Percentiles rank a stretch among this genome's conserved stretches.
Evolutionary conservation across 2,329 filamentous ascomycete species (phyloP).

Genomic region (Neopestalotiopsis rosae): DNA sequence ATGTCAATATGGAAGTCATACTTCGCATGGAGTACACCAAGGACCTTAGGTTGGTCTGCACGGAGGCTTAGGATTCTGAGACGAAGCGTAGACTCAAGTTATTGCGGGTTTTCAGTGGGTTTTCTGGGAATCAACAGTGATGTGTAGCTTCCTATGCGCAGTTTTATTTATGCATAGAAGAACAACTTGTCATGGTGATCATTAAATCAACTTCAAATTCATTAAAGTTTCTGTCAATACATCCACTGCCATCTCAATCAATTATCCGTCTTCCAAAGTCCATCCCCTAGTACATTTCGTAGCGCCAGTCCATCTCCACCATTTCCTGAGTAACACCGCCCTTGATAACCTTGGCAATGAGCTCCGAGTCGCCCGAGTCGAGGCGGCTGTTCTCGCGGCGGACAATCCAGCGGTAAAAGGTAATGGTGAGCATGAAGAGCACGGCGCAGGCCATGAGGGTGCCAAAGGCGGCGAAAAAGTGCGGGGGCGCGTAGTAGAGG

Average conservation of each 20-base stretch:
- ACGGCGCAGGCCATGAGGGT: constrained; percentile 27
- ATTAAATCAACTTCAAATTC: not conserved
- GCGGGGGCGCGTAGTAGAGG: constrained; percentile 32
- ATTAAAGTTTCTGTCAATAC: not conserved
- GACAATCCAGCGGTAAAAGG: constrained; percentile 27
- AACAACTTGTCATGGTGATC: too few relatives aligned
- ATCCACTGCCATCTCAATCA: not conserved
- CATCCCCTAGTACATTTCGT: constrained; percentile 16
- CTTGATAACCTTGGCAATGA: constrained; percentile 28
- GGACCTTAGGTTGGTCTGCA: not conserved
- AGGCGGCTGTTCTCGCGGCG: constrained; percentile 27
- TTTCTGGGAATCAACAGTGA: too few relatives aligned
- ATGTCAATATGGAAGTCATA: not conserved
- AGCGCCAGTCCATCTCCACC: constrained; percentile 32
- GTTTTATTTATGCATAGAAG: too few relatives aligned
- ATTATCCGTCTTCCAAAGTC: not conserved
- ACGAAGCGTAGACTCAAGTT: too few relatives aligned
- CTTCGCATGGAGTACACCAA: not conserved
- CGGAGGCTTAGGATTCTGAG: not conserved
- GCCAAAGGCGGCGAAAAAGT: constrained; percentile 32
- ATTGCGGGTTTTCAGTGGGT: too few relatives aligned
- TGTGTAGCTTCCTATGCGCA: too few relatives aligned
- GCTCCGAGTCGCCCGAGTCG: constrained; percentile 23
- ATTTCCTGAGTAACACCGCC: constrained; percentile 31
- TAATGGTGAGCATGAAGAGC: constrained; percentile 28